Conservation (phyloP, 345 rosid species). For the Euphorbia lathyris region DNA sequence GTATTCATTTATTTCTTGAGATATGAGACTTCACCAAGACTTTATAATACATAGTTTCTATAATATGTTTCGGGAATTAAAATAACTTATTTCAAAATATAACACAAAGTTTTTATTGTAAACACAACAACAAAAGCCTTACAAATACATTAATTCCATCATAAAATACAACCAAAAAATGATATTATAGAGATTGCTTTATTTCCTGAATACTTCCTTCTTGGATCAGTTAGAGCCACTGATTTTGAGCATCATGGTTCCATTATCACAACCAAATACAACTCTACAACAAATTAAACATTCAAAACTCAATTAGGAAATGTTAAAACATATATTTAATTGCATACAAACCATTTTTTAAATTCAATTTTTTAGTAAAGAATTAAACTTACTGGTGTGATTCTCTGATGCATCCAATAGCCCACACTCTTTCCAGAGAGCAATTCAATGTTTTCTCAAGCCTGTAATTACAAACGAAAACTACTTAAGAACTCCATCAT, state of each 20-base stretch:
- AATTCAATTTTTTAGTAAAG: background rate
- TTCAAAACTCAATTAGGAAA: background rate
- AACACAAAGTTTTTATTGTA: no score
- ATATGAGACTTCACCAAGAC: no score
- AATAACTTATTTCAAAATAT: no score
- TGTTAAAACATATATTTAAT: no score
- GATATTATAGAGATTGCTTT: background rate
- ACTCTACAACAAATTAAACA: background rate
- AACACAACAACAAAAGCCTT: no score
- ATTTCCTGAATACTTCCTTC: background rate
- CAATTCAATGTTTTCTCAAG: slow-evolving; percentile 13
- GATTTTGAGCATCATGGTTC: slow-evolving; percentile 13
- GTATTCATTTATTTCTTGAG: no score
- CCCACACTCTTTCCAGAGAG: slow-evolving; percentile 30
- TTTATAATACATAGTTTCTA: no score
- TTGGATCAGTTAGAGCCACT: background rate
- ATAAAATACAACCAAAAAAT: no score
- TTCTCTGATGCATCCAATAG: slow-evolving; percentile 18
- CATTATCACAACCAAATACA: slow-evolving; percentile 25
- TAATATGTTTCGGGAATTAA: no score
- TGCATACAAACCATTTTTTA: background rate
- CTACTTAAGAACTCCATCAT: no score
- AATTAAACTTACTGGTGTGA: slow-evolving; percentile 20
- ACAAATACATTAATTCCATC: no score
- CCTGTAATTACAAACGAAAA: slow-evolving; percentile 10